Conservation (phyloP, 2,329 filamentous ascomycete genomes). For the Lasiodiplodia gonubiensis region DNA sequence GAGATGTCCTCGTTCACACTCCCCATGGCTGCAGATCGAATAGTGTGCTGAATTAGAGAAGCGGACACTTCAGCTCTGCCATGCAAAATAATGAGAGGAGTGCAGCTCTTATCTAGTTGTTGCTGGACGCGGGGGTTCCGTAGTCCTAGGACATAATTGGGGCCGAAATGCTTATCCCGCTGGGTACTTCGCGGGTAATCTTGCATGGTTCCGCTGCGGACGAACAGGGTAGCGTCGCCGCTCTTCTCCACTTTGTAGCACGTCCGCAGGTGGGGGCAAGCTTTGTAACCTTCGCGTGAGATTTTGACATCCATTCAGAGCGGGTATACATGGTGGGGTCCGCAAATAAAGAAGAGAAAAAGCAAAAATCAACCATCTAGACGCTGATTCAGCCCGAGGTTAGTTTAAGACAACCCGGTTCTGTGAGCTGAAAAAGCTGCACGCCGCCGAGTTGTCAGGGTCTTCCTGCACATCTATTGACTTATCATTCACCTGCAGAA, state of each 20-base stretch:
- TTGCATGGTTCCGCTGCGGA: background rate
- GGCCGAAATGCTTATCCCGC: background rate
- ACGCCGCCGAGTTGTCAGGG: conserved; percentile 4
- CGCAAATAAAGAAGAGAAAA: background rate
- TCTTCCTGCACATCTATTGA: conserved; percentile 10
- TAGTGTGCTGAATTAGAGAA: background rate
- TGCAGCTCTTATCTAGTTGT: background rate
- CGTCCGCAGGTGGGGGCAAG: background rate
- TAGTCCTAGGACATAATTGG: background rate
- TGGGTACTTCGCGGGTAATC: background rate
- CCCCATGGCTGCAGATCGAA: background rate
- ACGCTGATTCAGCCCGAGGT: background rate
- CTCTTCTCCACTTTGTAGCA: background rate
- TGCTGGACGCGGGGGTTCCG: background rate
- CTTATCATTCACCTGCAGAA: conserved; percentile 16
- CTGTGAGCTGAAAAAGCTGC: conserved; percentile 16
- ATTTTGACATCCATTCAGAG: background rate
- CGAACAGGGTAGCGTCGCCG: background rate
- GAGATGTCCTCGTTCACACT: conserved; percentile 21
- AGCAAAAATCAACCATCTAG: background rate
- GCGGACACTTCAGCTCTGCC: background rate
- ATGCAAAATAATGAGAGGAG: background rate
- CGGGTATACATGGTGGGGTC: background rate
- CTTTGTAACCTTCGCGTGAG: background rate
- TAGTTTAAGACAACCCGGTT: background rate